Evolutionary conservation across 225 moss, liverwort and hornwort genomes (phyloP).

Genomic region (Climacium dendroides): DNA sequence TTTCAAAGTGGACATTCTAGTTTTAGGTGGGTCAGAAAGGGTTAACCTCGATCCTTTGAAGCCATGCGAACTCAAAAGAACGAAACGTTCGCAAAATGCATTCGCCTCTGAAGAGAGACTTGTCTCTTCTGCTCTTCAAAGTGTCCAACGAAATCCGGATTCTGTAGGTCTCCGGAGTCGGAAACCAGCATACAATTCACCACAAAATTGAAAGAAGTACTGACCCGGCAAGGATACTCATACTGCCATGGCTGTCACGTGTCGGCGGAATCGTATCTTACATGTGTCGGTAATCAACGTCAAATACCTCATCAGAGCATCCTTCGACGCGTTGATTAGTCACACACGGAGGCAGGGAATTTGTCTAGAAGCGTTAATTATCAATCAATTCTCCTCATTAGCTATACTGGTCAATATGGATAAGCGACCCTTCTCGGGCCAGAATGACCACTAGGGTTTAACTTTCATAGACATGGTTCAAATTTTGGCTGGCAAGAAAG

Average conservation of each 20-base stretch:
- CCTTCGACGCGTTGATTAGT: background rate
- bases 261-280: background rate
- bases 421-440: background rate
- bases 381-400: background rate
- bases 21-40: background rate
- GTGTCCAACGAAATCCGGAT: background rate
- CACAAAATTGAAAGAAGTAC: background rate
- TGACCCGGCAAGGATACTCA: background rate
- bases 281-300: background rate
- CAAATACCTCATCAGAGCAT: background rate
- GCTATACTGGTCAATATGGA: background rate
- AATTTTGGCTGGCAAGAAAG: background rate
- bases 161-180: background rate
- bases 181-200: background rate
- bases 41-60: background rate
- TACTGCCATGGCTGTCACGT: background rate
- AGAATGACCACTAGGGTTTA: background rate
- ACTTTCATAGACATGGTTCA: background rate
- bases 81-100: background rate
- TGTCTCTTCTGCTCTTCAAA: background rate
- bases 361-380: background rate
- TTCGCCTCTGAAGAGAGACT: background rate
- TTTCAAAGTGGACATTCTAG: background rate
- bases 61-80: background rate
- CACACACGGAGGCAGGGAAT: background rate